Evolutionary conservation across 1,284 basidiomycete genomes (phyloP).

Genomic region (Rhodotorula sp.): DNA sequence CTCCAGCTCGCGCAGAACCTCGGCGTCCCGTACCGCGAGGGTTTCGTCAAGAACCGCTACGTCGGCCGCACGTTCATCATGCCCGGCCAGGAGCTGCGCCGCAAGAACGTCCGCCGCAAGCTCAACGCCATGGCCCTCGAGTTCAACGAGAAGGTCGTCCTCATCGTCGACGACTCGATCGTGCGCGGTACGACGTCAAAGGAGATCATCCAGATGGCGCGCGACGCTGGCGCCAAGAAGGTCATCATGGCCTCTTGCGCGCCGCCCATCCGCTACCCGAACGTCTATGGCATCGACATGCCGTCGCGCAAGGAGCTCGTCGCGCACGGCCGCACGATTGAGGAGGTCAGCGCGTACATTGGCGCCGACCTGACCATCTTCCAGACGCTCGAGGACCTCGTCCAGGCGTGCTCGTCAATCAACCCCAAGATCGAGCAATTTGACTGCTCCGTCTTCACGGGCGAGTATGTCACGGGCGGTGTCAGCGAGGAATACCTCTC

Average conservation of each 20-base stretch:
- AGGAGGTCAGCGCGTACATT: constrained; percentile 78
- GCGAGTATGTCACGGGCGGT: constrained; percentile 95
- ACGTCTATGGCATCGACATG: constrained; percentile 99
- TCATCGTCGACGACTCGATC: constrained; percentile 98
- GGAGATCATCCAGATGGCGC: constrained; percentile 99
- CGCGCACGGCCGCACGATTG: constrained; percentile 74
- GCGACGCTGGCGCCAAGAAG: constrained; percentile 96
- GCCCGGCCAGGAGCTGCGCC: constrained; percentile 93
- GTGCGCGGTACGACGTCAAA: constrained; percentile 98
- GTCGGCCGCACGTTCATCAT: constrained; percentile 99
- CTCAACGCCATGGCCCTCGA: constrained; percentile 99
- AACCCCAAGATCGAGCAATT: constrained; percentile 78
- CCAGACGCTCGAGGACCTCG: constrained; percentile 89
- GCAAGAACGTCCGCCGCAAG: constrained; percentile 93
- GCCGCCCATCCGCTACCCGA: constrained; percentile 88
- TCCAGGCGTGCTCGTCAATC: constrained; percentile 82
- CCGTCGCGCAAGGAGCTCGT: constrained; percentile 92
- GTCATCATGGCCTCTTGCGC: constrained; percentile 97
- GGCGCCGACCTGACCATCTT: constrained; percentile 97
- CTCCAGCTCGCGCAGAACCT: constrained; percentile 92
- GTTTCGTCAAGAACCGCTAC: constrained; percentile 98
- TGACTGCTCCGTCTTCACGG: constrained; percentile 98
- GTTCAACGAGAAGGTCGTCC: constrained; percentile 86
- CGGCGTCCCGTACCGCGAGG: constrained; percentile 90
- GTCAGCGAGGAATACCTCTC: constrained; percentile 82